Percentiles rank a stretch among this genome's conserved stretches.
These are phyloP conservation scores for Hemisphaericaspora nanyangensis DNA, from an alignment of 805 yeast genomes.

Conservation along the genomic window DNA sequence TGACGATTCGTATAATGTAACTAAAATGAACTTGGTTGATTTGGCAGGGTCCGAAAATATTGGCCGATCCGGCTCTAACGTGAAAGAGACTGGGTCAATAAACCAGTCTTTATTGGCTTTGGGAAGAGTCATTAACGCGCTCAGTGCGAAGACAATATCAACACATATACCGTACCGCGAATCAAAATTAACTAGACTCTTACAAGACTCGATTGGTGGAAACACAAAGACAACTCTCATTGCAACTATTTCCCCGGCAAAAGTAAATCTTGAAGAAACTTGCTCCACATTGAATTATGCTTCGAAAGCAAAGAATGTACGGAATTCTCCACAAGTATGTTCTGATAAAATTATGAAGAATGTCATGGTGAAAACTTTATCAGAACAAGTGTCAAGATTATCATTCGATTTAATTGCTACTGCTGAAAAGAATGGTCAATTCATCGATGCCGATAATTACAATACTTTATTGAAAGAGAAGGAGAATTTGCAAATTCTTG, in stretches of 20 bases:
- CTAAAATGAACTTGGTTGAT: slow-evolving; percentile 83
- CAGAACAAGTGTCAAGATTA: slow-evolving; percentile 50
- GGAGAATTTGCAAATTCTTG: slow-evolving; percentile 24
- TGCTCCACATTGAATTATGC: slow-evolving; percentile 85
- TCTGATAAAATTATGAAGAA: slow-evolving; percentile 45
- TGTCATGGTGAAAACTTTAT: slow-evolving; percentile 50
- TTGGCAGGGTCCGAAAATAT: slow-evolving; percentile 95
- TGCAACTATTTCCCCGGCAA: slow-evolving; percentile 85
- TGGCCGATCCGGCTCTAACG: slow-evolving; percentile 82
- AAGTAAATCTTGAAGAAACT: slow-evolving; percentile 74
- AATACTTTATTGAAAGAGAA: slow-evolving; percentile 19
- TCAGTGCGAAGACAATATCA: slow-evolving; percentile 18
- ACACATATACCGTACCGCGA: slow-evolving; percentile 83
- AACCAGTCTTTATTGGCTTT: slow-evolving; percentile 83
- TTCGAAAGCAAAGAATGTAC: slow-evolving; percentile 76
- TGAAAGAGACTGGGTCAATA: slow-evolving; percentile 90
- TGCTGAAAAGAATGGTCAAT: slow-evolving; percentile 61
- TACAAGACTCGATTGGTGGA: slow-evolving; percentile 86
- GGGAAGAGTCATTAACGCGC: slow-evolving; percentile 79
- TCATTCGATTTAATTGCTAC: slow-evolving; percentile 62
- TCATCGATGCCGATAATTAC: slow-evolving; percentile 57
- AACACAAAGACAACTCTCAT: slow-evolving; percentile 81
- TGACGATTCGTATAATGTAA: slow-evolving; percentile 30
- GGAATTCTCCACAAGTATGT: slow-evolving; percentile 52
- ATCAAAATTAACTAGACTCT: slow-evolving; percentile 67